Base-by-base conservation (phyloP, 2,329 filamentous ascomycete species). In the Pseudogymnoascus sp. region DNA sequence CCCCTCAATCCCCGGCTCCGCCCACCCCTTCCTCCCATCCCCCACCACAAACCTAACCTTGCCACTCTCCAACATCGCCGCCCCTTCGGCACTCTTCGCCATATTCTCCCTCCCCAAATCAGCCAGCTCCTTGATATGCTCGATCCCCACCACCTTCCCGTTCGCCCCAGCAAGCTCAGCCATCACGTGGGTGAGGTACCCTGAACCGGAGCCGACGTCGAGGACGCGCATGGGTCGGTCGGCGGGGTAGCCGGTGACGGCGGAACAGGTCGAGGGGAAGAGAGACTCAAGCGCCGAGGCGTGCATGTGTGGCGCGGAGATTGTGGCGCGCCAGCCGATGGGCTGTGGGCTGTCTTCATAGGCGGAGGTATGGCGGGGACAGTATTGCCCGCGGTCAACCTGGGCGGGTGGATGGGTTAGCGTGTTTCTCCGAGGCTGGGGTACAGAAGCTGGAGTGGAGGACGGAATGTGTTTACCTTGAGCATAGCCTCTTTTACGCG, bases 351-450 rank as follows among this genome's bases (percentile, higher is more conserved):
- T 83, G 76, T 91, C 88, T 69, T 83, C 79, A 74, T 97, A 97
- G 2, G 94, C 85, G 8, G 74, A 74, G 0, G 75, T 2, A 86
- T 88, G 19, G 86, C 82, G 71, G 3, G 90, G 89, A 12, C 89
- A 83, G 76, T 93, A 97, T 75, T 97, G 84, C 0, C 84, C 92
- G 65, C 94, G 85, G 75, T 99, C 93, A 72, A 97, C 91, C 87
- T 92, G 67, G 19, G 21, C 55, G 14, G 14, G 16, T 65, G 11
- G 35, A 16, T 68, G 29, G 41, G 14, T 62, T 29, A 35, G 37
- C 14, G 39, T 65, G n/a, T 35, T 21, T 49, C 16, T 16, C 38
- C 14, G 59, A 14, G 59, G 29, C 26, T 14, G 2, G 33, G 33
- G 14, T 23, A 11, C 29, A 33, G 45, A n/a, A n/a, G n/a, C 43